These are phyloP conservation scores for Blastobotrys aristatus DNA, from an alignment of 1,139 yeast genomes.

Conservation along the genomic window DNA sequence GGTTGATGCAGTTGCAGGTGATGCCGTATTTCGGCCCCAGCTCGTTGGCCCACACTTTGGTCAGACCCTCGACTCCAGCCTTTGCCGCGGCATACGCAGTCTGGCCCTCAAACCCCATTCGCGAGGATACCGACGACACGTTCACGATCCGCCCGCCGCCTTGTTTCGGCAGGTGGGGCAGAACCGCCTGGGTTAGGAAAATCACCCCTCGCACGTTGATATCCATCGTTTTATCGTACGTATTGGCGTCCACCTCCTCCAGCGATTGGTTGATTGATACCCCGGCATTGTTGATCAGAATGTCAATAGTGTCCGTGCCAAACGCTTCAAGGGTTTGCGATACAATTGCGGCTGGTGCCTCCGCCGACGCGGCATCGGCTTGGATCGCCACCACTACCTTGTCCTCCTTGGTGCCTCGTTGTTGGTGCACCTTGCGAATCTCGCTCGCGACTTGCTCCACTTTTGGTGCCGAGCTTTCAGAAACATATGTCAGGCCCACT, in stretches of 20 bases:
- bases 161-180: conserved; percentile 18
- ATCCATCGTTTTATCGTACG: conserved; percentile 18
- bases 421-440: conserved; percentile 16
- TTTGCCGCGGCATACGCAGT: conserved; percentile 63
- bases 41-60: conserved; percentile 51
- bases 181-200: conserved; percentile 23
- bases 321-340: conserved; percentile 20
- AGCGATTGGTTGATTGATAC: conserved; percentile 30
- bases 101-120: conserved; percentile 47
- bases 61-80: conserved; percentile 58
- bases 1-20: conserved; percentile 34
- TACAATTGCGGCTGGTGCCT: conserved; percentile 13
- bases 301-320: conserved; percentile 43
- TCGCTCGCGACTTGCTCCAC: conserved; percentile 28
- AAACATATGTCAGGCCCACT: conserved; percentile 31
- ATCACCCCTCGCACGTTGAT: conserved; percentile 25
- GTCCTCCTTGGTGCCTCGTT: conserved; percentile 16
- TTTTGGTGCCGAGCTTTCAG: conserved; percentile 7
- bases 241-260: conserved; percentile 15
- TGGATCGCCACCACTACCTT: conserved; percentile 27
- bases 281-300: conserved; percentile 78
- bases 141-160: conserved; percentile 42
- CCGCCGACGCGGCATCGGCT: conserved; percentile 29
- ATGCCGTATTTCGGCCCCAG: conserved; percentile 29
- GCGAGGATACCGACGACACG: conserved; percentile 56